A percentile compares a stretch with the other conserved stretches of the same genome.
Evolutionary conservation across 257 asterid species (phyloP).

Genomic region (Solanum chiquidenum): DNA sequence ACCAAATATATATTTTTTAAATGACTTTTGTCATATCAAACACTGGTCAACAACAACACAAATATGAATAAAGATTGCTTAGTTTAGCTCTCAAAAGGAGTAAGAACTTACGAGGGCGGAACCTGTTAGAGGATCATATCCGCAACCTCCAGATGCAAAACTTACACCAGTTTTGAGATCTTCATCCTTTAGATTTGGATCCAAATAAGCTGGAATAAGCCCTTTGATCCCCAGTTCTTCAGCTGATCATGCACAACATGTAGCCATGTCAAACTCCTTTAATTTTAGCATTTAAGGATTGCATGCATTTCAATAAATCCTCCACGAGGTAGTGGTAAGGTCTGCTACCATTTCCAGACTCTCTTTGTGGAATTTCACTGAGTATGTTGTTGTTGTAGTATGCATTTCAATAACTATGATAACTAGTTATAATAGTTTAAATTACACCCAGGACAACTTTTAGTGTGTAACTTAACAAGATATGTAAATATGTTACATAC

Average conservation of each 20-base stretch:
- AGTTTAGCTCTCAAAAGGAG: not conserved
- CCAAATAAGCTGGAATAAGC: slow-evolving; percentile 56
- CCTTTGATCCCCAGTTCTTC: slow-evolving; percentile 43
- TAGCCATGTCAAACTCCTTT: not conserved
- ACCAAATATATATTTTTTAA: no score
- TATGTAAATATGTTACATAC: no score
- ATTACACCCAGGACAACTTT: not conserved
- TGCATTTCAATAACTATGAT: not conserved
- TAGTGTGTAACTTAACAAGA: not conserved
- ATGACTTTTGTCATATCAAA: no score
- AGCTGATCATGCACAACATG: slow-evolving; percentile 27
- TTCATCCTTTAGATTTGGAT: slow-evolving; percentile 32
- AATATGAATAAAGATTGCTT: not conserved
- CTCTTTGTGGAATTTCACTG: not conserved
- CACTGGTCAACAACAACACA: not conserved
- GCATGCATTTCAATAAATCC: not conserved
- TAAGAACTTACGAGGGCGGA: not conserved
- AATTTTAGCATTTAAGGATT: not conserved
- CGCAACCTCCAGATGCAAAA: slow-evolving; percentile 81
- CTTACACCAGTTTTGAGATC: slow-evolving; percentile 67
- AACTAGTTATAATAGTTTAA: not conserved
- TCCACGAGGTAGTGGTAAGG: no score
- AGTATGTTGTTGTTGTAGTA: no score
- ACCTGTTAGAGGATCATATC: slow-evolving; percentile 41
- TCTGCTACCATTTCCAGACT: no score